Percentiles rank a stretch among this genome's conserved stretches.
Evolutionary conservation across 139 green algal genomes (phyloP).

Genomic region (Raphidocelis subcapitata): DNA sequence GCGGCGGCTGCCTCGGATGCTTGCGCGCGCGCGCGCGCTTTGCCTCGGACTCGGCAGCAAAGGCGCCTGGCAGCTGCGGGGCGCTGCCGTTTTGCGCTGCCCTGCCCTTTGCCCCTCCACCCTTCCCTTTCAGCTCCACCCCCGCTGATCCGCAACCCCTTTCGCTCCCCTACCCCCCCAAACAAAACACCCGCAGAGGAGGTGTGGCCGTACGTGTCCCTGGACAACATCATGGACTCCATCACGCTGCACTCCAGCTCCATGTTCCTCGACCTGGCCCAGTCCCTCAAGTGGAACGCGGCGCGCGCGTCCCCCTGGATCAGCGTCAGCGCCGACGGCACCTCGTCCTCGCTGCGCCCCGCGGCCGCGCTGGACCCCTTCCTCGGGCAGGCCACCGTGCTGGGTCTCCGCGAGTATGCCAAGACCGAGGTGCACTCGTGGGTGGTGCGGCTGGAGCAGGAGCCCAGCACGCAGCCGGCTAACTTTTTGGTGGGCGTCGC

Average conservation of each 20-base stretch:
- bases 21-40: background rate
- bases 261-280: constrained; percentile 63
- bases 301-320: constrained; percentile 29
- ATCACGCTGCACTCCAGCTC: constrained; percentile 61
- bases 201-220: constrained; percentile 63
- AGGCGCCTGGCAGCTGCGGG: too few species aligned
- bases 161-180: too few species aligned
- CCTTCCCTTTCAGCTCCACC: too few species aligned
- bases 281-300: constrained; percentile 56
- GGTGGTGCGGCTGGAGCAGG: constrained; percentile 45
- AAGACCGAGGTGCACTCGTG: constrained; percentile 53
- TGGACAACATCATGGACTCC: constrained; percentile 73
- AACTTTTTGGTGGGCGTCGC: constrained; percentile 68
- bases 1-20: background rate
- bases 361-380: constrained; percentile 15
- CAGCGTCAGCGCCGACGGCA: constrained; percentile 33
- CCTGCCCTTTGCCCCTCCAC: too few species aligned
- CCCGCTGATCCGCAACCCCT: too few species aligned
- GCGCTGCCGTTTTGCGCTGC: too few species aligned
- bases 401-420: constrained; percentile 55
- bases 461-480: constrained; percentile 6
- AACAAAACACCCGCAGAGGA: too few species aligned
- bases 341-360: constrained; percentile 24
- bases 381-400: constrained; percentile 53
- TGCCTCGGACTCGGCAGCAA: too few species aligned